phyloP scores from a whole-genome alignment of 495 filamentous ascomycete species.

The Tuber brumale region DNA sequence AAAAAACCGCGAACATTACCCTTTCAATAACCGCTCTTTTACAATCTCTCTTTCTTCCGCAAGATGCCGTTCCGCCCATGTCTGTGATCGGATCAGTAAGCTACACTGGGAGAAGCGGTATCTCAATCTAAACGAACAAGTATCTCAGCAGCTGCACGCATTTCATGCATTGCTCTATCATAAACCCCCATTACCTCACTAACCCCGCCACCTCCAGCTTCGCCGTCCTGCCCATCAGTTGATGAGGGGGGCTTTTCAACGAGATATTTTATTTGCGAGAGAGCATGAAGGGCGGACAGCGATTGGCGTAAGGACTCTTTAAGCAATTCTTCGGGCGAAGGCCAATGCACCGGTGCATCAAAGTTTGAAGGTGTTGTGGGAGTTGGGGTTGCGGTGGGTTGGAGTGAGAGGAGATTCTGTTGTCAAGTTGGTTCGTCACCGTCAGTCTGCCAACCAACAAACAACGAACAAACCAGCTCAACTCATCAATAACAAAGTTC shows the following conservation, averaged over 20 bases:
- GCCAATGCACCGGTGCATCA: conserved; percentile 19
- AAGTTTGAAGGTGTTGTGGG: neutral
- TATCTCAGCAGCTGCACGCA: conserved; percentile 35
- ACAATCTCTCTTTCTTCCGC: conserved; percentile 28
- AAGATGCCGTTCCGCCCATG: conserved; percentile 30
- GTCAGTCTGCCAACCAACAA: neutral
- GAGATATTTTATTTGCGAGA: conserved; percentile 29
- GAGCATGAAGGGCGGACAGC: conserved; percentile 27
- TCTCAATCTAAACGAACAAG: conserved; percentile 15
- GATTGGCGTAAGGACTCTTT: conserved; percentile 39
- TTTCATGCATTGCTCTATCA: conserved; percentile 34
- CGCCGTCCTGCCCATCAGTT: conserved; percentile 7
- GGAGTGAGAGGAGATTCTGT: conserved; percentile 36
- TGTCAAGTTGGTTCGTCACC: neutral
- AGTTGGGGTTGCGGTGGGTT: conserved; percentile 14
- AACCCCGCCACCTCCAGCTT: conserved; percentile 14
- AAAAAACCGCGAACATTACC: conserved; percentile 13
- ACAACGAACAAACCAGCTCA: conserved; percentile 4
- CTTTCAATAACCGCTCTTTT: conserved; percentile 26
- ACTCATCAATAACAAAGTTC: neutral
- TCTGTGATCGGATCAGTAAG: conserved; percentile 10
- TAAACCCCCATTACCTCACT: conserved; percentile 33
- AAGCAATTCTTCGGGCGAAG: conserved; percentile 31
- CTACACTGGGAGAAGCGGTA: neutral
- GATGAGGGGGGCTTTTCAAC: conserved; percentile 7